Percentiles rank a stretch among this genome's conserved stretches.
These are phyloP conservation scores for Circinella umbellata DNA, from an alignment of 371 early-diverging fungal genomes.

Conservation along the genomic window DNA sequence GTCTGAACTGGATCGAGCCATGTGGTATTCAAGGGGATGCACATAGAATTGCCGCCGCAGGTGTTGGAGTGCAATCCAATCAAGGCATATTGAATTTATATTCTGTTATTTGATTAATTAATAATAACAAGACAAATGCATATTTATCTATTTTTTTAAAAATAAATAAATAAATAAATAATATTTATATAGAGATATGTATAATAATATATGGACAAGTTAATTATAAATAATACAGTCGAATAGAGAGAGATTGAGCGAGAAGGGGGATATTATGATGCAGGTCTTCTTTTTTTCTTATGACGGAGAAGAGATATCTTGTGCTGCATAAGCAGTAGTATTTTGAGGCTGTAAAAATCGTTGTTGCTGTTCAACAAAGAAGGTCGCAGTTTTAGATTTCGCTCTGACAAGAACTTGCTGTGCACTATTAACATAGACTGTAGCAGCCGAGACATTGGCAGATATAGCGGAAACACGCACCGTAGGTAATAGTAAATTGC, in stretches of 20 bases:
- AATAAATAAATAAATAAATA: no score
- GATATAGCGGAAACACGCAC: conserved; percentile 58
- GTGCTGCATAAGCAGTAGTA: conserved; percentile 3
- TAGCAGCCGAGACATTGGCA: conserved; percentile 57
- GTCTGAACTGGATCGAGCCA: conserved; percentile 23
- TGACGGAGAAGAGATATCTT: conserved; percentile 7
- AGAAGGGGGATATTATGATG: no score
- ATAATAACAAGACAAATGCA: neutral
- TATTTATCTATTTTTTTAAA: neutral
- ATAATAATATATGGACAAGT: conserved; percentile 3
- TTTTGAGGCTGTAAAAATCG: conserved; percentile 43
- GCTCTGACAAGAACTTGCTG: conserved; percentile 69
- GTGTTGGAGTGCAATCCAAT: conserved; percentile 16
- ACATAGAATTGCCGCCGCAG: conserved; percentile 20
- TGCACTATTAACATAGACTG: conserved; percentile 66
- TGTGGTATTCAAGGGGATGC: conserved; percentile 8
- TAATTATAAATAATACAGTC: neutral
- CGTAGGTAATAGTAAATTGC: conserved; percentile 62
- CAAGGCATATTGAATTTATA: conserved; percentile 25
- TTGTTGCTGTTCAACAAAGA: conserved; percentile 71
- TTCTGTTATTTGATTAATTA: conserved; percentile 10
- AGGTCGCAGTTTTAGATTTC: conserved; percentile 68
- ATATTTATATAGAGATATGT: neutral
- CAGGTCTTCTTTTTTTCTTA: neutral
- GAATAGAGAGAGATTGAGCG: no score